Conservation (phyloP, 176 grass and related monocot genomes). For the Triticum turgidum region DNA sequence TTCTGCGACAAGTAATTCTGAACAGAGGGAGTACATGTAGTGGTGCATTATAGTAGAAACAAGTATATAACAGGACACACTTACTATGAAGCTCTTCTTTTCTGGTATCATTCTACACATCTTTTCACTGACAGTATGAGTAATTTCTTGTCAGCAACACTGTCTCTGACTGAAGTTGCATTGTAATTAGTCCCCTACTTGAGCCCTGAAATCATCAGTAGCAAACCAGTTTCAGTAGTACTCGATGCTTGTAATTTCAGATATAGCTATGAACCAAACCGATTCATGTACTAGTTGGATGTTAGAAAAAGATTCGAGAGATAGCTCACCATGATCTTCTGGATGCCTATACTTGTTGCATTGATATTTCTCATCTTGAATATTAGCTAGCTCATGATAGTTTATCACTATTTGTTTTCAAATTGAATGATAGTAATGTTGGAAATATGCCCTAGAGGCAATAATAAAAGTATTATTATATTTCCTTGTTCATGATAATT, state of each 20-base stretch:
- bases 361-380: too few species aligned
- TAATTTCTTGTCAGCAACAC: too few species aligned
- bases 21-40: too few species aligned
- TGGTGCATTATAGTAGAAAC: neutral
- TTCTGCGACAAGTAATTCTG: too few species aligned
- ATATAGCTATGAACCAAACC: neutral
- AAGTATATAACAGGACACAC: neutral
- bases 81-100: neutral
- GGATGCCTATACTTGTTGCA: too few species aligned
- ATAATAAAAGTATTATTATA: too few species aligned
- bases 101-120: neutral
- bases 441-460: too few species aligned
- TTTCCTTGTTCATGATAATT: too few species aligned
- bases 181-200: slow-evolving; percentile 39
- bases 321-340: neutral
- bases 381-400: too few species aligned
- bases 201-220: slow-evolving; percentile 41
- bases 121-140: neutral
- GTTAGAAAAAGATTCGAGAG: neutral
- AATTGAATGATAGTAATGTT: too few species aligned
- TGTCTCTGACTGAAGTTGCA: neutral
- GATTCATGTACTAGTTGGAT: neutral
- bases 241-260: neutral
- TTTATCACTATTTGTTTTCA: too few species aligned
- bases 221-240: neutral